Evolutionary conservation across 768 basidiomycete species (phyloP).

Genomic region (Psilocybe sp.): DNA sequence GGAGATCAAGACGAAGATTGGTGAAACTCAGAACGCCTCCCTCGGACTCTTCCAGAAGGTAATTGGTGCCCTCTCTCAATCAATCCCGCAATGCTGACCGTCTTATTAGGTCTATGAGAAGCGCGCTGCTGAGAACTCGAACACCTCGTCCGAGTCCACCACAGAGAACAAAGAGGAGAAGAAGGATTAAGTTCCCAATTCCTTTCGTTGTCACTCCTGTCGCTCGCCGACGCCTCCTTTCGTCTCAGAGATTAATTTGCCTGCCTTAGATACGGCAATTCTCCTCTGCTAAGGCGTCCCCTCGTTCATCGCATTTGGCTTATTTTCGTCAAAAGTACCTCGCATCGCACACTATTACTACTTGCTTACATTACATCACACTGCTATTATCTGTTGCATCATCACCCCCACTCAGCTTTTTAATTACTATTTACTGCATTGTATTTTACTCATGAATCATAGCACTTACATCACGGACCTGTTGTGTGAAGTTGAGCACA

Average conservation of each 20-base stretch:
- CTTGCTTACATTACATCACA: conserved; percentile 5
- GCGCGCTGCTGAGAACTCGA: conserved; percentile 67
- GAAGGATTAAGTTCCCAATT: conserved; percentile 63
- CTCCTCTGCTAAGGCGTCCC: conserved; percentile 13
- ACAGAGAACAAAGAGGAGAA: conserved; percentile 69
- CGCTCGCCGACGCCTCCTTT: conserved; percentile 7
- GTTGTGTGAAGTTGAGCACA: not conserved
- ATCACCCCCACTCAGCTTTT: conserved; percentile 7
- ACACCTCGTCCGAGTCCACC: conserved; percentile 41
- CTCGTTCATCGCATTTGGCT: conserved; percentile 22
- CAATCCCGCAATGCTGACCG: not conserved
- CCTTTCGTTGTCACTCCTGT: conserved; percentile 11
- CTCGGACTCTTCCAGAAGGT: conserved; percentile 97
- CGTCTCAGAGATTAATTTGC: conserved; percentile 7
- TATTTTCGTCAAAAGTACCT: conserved; percentile 28
- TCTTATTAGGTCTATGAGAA: conserved; percentile 75
- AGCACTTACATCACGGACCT: not conserved
- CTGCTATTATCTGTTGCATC: conserved; percentile 8
- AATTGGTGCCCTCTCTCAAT: not conserved
- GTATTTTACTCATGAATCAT: conserved; percentile 6
- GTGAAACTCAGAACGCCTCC: conserved; percentile 91
- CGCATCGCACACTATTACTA: conserved; percentile 1
- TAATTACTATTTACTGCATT: conserved; percentile 4
- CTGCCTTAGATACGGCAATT: conserved; percentile 3
- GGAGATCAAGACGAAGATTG: conserved; percentile 86